Evolutionary conservation across 2,329 filamentous ascomycete species (phyloP), one percentile per base, ranked within the genome.

Genomic region (Sclerotiophoma versabilis): DNA sequence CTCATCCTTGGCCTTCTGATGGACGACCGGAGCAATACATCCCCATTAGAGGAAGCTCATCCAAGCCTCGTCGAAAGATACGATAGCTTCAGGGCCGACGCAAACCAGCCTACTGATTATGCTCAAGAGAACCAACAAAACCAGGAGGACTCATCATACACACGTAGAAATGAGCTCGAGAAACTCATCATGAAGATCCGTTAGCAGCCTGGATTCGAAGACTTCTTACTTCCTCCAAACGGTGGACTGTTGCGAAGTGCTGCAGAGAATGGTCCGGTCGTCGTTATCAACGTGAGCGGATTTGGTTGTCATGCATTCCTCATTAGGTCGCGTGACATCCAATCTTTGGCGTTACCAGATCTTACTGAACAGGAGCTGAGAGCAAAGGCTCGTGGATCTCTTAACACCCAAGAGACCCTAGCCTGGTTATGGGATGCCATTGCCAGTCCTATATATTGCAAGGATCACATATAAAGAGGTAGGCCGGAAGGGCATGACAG

Each of bases 381-480:
- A 1, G 11, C 12, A 12, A 34, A 14, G n/a, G 2, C 17, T 10
- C 5, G 5, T 10, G 26, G 19, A 4, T 38, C 29, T 20, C 22
- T 23, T 23, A 12, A 15, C 1, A 29, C 2, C 9, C 19, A 19
- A 6, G 9, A 30, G 9, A 47, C 29, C 1, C 39, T 56, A 8
- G 5, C 20, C 8, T 56, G 53, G 46, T n/a, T 56, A 1, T 56
- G 53, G 53, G 12, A 6, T 25, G 29, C 25, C 12, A 15, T 15
- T 19, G 41, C 27, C 1, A 23, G 22, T 4, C 47, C 47, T 75
- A 0, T 64, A 74, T 2, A 54, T 74, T 20, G 71, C 75, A 0
- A 67, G 44, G 30, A 39, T 58, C 1, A 27, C 65, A 0, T 77
- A 75, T 47, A 57, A 68, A 46, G 38, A 23, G 17, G 46, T 59